Evolutionary conservation across 768 basidiomycete genomes (phyloP).

Genomic region (Tulasnella sp.): DNA sequence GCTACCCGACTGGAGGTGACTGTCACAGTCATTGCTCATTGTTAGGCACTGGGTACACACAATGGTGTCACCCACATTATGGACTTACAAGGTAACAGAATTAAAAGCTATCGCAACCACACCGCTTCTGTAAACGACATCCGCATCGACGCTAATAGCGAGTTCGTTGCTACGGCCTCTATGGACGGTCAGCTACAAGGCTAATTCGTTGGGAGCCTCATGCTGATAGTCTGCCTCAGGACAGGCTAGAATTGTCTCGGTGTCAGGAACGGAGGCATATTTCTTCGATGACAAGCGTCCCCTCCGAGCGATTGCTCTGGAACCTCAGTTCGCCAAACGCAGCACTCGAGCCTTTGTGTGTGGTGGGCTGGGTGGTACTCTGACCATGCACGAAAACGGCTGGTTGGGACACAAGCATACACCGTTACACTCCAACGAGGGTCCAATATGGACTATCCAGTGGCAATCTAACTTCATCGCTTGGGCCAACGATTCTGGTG

Average conservation of each 20-base stretch:
- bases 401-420: constrained; percentile 95
- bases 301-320: constrained; percentile 77
- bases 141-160: constrained; percentile 66
- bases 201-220: not conserved
- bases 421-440: constrained; percentile 62
- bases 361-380: constrained; percentile 79
- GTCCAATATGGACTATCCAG: constrained; percentile 83
- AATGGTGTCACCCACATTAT: constrained; percentile 84
- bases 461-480: constrained; percentile 84
- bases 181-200: constrained; percentile 60
- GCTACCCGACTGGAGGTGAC: constrained; percentile 15
- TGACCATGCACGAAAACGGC: constrained; percentile 86
- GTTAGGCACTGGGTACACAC: constrained; percentile 83
- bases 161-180: constrained; percentile 85
- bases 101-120: constrained; percentile 87
- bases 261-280: constrained; percentile 67
- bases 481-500: constrained; percentile 92
- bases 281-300: constrained; percentile 85
- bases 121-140: constrained; percentile 78
- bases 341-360: constrained; percentile 70
- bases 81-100: constrained; percentile 59
- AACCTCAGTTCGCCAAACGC: constrained; percentile 77
- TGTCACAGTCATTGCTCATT: not conserved
- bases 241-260: constrained; percentile 78
- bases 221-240: constrained; percentile 36